Evolutionary conservation across 1,284 basidiomycete species (phyloP), one percentile per base, ranked within the genome.

Genomic region (Puccinia coronata): DNA sequence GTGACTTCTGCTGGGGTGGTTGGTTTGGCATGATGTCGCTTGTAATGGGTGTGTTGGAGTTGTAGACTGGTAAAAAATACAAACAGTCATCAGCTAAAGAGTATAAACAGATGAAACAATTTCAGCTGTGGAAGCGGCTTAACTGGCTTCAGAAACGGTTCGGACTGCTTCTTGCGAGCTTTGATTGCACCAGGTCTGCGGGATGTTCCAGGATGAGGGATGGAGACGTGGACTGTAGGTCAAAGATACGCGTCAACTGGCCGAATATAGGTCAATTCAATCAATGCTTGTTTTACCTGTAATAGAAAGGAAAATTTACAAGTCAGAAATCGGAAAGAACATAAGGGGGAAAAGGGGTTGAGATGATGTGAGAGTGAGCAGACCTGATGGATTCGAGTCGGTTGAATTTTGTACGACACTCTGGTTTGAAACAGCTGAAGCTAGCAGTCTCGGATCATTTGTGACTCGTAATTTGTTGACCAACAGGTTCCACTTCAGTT

Each of bases 381-480:
- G 20, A 57, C 71, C 53, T 73, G 34, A 72, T 72, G 70, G 55
- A 47, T 47, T 25, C 41, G 20, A 25, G 1, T 69, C 65, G 8
- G 9, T 6, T 8, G 25, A 34, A 73, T 36, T 14, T 20, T 57
- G 47, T 16, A n/a, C 25, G 16, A n/a, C 14, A 34, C 16, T 49
- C 20, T 31, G 31, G 34, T 51, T 34, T 6, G 12, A 3, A 8
- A 36, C 8, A 31, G 16, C 23, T 70, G 67, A 28, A 34, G 51
- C 51, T n/a, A 20, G 3, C 20, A 73, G 34, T 16, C 51, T 73
- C 14, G 53, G 51, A 57, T 73, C 71, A 25, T 23, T 6, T 12
- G 71, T 73, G 20, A 57, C 51, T 2, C 34, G 51, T 39, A 73
- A 57, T 57, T 39, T 31, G n/a, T 73, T 73, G 23, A 53, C 31